Evolutionary conservation across 305 asterid genomes (phyloP).

Genomic region (Fraxinus latifolia): DNA sequence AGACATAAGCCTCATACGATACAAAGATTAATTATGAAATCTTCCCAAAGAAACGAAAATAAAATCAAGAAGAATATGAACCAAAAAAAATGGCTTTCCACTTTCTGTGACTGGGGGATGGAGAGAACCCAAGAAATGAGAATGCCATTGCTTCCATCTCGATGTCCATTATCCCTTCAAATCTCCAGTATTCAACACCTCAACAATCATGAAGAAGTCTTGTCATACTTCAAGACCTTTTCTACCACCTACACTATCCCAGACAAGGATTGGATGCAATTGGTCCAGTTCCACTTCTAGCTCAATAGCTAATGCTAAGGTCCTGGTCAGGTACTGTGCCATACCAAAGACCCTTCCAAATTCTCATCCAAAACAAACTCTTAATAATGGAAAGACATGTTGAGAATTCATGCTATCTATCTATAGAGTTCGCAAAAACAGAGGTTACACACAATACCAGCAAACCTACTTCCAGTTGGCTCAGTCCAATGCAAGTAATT

Average conservation of each 20-base stretch:
- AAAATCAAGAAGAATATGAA: constrained; percentile 1
- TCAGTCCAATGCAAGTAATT: constrained; percentile 18
- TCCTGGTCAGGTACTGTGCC: neutral
- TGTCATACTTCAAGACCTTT: neutral
- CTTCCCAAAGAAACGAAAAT: constrained; percentile 17
- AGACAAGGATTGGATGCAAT: constrained; percentile 2
- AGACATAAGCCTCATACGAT: constrained; percentile 1
- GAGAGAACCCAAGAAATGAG: constrained; percentile 4
- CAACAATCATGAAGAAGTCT: constrained; percentile 12
- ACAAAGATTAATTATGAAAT: neutral
- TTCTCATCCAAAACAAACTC: constrained; percentile 3
- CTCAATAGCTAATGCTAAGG: neutral
- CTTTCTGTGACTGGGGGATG: neutral
- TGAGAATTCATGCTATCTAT: neutral
- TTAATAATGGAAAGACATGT: neutral
- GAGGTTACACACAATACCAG: neutral
- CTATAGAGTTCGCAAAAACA: neutral
- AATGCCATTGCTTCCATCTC: constrained; percentile 17
- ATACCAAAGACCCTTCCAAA: neutral
- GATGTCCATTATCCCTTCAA: constrained; percentile 10
- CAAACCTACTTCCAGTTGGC: constrained; percentile 17
- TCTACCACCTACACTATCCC: neutral
- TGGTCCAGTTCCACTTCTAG: constrained; percentile 11
- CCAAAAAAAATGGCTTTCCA: constrained; percentile 9
- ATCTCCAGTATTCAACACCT: constrained; percentile 7